Evolutionary conservation across 768 basidiomycete species (phyloP).

Genomic region (Kwoniella mangroviensis): DNA sequence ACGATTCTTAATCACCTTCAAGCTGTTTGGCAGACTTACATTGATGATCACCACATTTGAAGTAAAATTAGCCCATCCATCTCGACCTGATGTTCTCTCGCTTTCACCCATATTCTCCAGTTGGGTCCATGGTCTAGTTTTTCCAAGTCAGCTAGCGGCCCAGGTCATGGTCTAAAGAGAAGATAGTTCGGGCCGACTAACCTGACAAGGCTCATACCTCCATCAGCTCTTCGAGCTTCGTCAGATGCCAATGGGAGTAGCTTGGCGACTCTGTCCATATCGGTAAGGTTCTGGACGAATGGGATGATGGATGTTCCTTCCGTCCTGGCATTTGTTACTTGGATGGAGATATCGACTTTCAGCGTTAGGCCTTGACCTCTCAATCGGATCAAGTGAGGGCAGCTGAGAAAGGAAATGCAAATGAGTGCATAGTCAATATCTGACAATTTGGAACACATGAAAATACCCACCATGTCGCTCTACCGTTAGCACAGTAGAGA

Average conservation of each 20-base stretch:
- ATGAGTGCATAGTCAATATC: too few species aligned
- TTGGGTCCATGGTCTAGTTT: slow-evolving; percentile 17
- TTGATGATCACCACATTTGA: slow-evolving; percentile 25
- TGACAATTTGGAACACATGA: background rate
- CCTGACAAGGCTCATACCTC: slow-evolving; percentile 10
- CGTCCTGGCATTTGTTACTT: background rate
- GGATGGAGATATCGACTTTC: slow-evolving; percentile 22
- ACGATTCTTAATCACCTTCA: background rate
- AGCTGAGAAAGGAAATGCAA: too few species aligned
- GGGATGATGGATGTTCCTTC: background rate
- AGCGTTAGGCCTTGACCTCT: background rate
- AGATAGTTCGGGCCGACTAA: background rate
- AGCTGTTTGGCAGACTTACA: slow-evolving; percentile 16
- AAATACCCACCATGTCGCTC: background rate
- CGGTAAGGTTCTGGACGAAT: slow-evolving; percentile 17
- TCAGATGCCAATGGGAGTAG: slow-evolving; percentile 29
- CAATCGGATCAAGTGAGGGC: too few species aligned
- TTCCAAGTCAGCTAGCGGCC: background rate
- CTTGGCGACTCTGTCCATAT: slow-evolving; percentile 9
- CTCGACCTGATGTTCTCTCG: background rate
- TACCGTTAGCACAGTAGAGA: background rate
- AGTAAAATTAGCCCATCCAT: slow-evolving; percentile 15
- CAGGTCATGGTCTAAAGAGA: background rate
- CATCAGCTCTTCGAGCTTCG: slow-evolving; percentile 25
- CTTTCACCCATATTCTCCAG: slow-evolving; percentile 9